Evolutionary conservation across 805 yeast species (phyloP).

Genomic region (Nakazawaea pomicola): DNA sequence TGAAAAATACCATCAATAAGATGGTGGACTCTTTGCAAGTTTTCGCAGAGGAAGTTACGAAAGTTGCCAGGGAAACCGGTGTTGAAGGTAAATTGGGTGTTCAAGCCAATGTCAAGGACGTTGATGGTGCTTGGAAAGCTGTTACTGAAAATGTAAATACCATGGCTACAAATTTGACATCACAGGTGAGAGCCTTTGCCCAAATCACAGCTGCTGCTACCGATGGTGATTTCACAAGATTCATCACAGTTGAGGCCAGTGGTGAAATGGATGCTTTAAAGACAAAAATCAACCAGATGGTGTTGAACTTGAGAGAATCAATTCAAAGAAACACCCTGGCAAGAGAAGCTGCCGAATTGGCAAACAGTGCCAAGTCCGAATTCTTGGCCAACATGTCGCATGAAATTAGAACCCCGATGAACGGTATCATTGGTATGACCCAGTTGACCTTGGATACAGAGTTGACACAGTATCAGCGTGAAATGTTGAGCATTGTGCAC

Average conservation of each 20-base stretch:
- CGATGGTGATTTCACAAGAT: constrained; percentile 87
- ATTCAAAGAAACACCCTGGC: constrained; percentile 91
- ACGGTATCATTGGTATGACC: constrained; percentile 92
- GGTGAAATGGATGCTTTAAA: constrained; percentile 83
- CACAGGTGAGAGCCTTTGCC: constrained; percentile 90
- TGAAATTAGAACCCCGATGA: constrained; percentile 88
- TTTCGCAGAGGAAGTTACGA: constrained; percentile 82
- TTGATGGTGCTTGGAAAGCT: constrained; percentile 89
- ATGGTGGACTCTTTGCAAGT: constrained; percentile 90
- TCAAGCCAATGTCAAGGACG: constrained; percentile 86
- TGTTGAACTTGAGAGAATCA: constrained; percentile 78
- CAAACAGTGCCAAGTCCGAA: constrained; percentile 85
- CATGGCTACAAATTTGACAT: constrained; percentile 90
- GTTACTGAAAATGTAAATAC: constrained; percentile 88
- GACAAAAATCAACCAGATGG: constrained; percentile 74
- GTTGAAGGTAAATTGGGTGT: constrained; percentile 90
- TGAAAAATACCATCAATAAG: constrained; percentile 81
- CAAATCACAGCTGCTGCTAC: constrained; percentile 93
- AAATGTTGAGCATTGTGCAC: constrained; percentile 86
- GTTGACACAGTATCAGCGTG: constrained; percentile 85
- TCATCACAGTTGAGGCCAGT: constrained; percentile 85
- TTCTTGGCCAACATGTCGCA: constrained; percentile 85
- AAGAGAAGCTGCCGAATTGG: constrained; percentile 90
- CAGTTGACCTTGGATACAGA: constrained; percentile 86
- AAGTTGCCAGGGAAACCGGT: constrained; percentile 91